phyloP scores from a whole-genome alignment of 805 yeast genomes.

The Vanderwaltozyma tropicalis region DNA sequence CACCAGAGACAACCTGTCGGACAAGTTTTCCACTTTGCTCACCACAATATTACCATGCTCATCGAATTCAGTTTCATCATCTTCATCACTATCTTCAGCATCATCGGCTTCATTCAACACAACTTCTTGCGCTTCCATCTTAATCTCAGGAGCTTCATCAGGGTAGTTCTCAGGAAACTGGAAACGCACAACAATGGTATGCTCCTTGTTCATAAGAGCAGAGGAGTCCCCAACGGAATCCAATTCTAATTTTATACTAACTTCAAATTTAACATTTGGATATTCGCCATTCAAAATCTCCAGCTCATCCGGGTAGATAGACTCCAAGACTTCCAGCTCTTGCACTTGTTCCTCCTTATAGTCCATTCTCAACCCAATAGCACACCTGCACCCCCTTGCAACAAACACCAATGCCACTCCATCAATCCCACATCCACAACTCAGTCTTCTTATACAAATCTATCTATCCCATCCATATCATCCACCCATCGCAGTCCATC shows the following conservation, averaged over 20 bases:
- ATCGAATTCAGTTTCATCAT: constrained; percentile 31
- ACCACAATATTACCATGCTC: constrained; percentile 41
- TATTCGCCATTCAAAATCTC: constrained; percentile 39
- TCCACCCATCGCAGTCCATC: no score
- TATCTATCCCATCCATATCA: no score
- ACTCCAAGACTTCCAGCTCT: constrained; percentile 80
- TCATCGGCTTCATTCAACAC: constrained; percentile 23
- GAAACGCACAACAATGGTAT: constrained; percentile 48
- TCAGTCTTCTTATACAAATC: no score
- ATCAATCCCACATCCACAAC: no score
- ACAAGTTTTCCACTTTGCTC: constrained; percentile 37
- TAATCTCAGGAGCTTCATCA: constrained; percentile 58
- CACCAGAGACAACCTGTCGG: constrained; percentile 50
- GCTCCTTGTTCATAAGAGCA: constrained; percentile 39
- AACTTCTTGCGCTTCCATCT: constrained; percentile 30
- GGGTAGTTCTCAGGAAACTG: constrained; percentile 75
- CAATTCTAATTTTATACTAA: constrained; percentile 59
- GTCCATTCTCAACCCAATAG: constrained; percentile 40
- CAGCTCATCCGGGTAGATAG: constrained; percentile 87
- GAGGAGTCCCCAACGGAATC: constrained; percentile 7
- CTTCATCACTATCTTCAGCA: constrained; percentile 30
- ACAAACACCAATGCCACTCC: no score
- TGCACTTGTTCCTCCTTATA: constrained; percentile 75
- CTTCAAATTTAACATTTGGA: constrained; percentile 28
- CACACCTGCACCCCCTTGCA: no score